These are phyloP conservation scores for Pisolithus marmoratus DNA, from an alignment of 768 basidiomycete genomes.

Conservation along the genomic window DNA sequence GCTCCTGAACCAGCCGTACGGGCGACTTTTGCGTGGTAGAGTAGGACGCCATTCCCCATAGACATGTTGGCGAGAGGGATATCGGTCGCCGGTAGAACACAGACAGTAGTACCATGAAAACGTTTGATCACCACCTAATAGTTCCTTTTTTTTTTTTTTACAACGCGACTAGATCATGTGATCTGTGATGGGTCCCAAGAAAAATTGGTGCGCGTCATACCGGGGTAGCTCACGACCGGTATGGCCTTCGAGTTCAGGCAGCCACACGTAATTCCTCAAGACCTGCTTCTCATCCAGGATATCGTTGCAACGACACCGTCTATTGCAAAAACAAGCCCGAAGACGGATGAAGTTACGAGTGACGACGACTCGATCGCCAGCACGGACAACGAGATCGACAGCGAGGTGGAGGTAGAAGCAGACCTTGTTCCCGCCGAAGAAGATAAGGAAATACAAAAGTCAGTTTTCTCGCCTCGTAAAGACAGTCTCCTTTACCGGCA, in stretches of 20 bases:
- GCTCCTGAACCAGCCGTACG: conserved; percentile 75
- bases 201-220: neutral
- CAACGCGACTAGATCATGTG: conserved; percentile 15
- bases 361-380: conserved; percentile 47
- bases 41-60: conserved; percentile 29
- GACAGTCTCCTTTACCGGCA: neutral
- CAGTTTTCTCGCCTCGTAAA: neutral
- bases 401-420: conserved; percentile 73
- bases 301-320: conserved; percentile 39
- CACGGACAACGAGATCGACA: conserved; percentile 47
- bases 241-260: conserved; percentile 45
- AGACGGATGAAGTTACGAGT: conserved; percentile 14
- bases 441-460: conserved; percentile 23
- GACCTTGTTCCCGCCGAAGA: conserved; percentile 43
- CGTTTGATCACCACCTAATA: no score
- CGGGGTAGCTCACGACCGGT: neutral
- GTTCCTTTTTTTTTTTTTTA: neutral
- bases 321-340: neutral
- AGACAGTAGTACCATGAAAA: conserved; percentile 12
- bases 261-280: conserved; percentile 62
- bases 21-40: conserved; percentile 57
- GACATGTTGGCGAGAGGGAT: neutral
- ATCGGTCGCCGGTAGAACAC: conserved; percentile 3
- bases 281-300: conserved; percentile 68
- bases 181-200: conserved; percentile 1